phyloP scores from a whole-genome alignment of 192 early-diverging fungal genomes.

The Entomortierella lignicola region DNA sequence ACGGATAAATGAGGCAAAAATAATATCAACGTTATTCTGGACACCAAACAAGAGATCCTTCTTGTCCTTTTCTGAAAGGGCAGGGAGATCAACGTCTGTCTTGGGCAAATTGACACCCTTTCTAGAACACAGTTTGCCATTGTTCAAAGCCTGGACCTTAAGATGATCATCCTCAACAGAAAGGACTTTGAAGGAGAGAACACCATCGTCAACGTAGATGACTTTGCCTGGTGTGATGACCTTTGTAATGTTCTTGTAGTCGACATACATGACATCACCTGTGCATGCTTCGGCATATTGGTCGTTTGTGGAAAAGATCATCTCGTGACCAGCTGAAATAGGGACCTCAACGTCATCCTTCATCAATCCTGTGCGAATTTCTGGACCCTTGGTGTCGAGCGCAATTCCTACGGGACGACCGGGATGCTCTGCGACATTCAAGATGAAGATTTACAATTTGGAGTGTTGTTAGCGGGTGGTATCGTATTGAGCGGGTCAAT shows the following conservation, averaged over 20 bases:
- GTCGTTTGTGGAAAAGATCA: constrained; percentile 80
- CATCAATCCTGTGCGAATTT: constrained; percentile 89
- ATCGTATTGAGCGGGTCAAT: not conserved
- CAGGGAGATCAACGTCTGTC: constrained; percentile 93
- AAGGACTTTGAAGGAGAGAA: constrained; percentile 95
- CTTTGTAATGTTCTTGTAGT: constrained; percentile 83
- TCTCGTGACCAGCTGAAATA: constrained; percentile 81
- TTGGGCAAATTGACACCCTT: constrained; percentile 98
- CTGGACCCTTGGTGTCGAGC: constrained; percentile 87
- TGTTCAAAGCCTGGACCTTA: constrained; percentile 81
- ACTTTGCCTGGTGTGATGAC: constrained; percentile 78
- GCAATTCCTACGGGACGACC: constrained; percentile 74
- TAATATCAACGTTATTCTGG: constrained; percentile 91
- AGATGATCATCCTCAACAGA: constrained; percentile 72
- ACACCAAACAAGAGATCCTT: constrained; percentile 91
- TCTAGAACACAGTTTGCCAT: constrained; percentile 87
- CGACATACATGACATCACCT: constrained; percentile 78
- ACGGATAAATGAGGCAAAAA: constrained; percentile 98
- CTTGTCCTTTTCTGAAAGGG: constrained; percentile 96
- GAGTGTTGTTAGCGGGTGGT: not conserved
- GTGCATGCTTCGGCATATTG: constrained; percentile 70
- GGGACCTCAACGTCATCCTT: constrained; percentile 78
- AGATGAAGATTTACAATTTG: not conserved
- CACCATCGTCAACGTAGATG: constrained; percentile 95
- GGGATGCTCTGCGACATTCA: constrained; percentile 53